phyloP scores from a whole-genome alignment of 2,329 filamentous ascomycete species.

The Fusarium sp. region DNA sequence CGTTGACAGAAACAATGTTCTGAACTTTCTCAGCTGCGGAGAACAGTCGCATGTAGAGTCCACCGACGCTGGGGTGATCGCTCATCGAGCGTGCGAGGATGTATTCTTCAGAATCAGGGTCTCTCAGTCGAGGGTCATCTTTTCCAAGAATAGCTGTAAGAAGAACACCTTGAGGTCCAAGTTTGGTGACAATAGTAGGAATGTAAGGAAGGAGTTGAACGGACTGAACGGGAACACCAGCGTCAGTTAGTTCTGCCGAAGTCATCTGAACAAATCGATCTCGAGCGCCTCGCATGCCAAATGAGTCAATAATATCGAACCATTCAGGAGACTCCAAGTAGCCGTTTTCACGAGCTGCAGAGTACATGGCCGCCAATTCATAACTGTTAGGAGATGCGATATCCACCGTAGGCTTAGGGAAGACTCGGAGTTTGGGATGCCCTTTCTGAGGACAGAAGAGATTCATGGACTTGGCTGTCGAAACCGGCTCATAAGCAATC shows the following conservation, averaged over 20 bases:
- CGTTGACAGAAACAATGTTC: constrained; percentile 90
- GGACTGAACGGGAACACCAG: constrained; percentile 84
- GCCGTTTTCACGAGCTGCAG: constrained; percentile 73
- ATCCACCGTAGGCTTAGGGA: constrained; percentile 74
- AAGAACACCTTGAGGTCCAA: constrained; percentile 81
- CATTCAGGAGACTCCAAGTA: constrained; percentile 79
- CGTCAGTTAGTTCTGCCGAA: constrained; percentile 75
- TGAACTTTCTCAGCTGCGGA: constrained; percentile 74
- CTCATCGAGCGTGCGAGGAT: constrained; percentile 75
- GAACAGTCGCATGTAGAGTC: constrained; percentile 84
- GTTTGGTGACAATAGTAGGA: constrained; percentile 85
- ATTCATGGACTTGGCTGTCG: constrained; percentile 79
- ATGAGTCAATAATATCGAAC: constrained; percentile 83
- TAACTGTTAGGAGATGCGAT: constrained; percentile 85
- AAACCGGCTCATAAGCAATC: constrained; percentile 91
- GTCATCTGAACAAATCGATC: constrained; percentile 80
- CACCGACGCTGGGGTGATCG: constrained; percentile 70
- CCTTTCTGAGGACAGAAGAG: constrained; percentile 68
- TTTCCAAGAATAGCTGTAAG: constrained; percentile 77
- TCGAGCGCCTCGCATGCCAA: constrained; percentile 81
- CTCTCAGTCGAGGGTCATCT: constrained; percentile 76
- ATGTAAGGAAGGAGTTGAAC: constrained; percentile 91
- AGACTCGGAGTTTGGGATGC: constrained; percentile 62
- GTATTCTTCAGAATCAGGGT: constrained; percentile 73
- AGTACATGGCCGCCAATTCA: constrained; percentile 85